These are phyloP conservation scores for Millerago galiae DNA, from an alignment of 805 yeast genomes.

Conservation along the genomic window DNA sequence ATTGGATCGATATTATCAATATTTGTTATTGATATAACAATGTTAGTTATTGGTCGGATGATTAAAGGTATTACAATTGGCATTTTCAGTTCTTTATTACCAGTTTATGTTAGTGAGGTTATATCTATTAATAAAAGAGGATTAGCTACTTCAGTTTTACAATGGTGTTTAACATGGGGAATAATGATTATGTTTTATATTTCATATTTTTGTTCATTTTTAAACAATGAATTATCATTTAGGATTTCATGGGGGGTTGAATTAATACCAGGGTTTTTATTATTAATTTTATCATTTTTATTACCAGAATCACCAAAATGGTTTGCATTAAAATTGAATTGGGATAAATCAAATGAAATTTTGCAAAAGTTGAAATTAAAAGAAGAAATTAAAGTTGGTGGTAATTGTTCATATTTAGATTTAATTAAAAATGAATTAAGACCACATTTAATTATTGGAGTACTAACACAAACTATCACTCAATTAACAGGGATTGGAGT, in stretches of 20 bases:
- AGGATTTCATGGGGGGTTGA: conserved; percentile 60
- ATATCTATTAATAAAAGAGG: conserved; percentile 43
- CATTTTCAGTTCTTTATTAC: conserved; percentile 46
- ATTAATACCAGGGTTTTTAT: conserved; percentile 43
- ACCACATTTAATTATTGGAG: conserved; percentile 32
- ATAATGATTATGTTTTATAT: conserved; percentile 50
- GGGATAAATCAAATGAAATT: conserved; percentile 31
- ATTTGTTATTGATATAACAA: conserved; percentile 31
- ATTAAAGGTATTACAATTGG: conserved; percentile 51
- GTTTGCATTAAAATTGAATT: conserved; percentile 34
- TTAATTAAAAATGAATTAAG: conserved; percentile 30
- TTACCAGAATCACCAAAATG: conserved; percentile 59
- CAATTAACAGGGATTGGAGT: conserved; percentile 41
- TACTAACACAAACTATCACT: conserved; percentile 33
- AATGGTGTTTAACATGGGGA: conserved; percentile 52
- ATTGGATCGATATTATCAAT: conserved; percentile 40
- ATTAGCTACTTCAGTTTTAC: conserved; percentile 46
- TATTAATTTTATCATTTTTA: conserved; percentile 31
- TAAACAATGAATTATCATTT: conserved; percentile 44
- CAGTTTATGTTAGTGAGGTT: conserved; percentile 50
- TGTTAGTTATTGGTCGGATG: conserved; percentile 42
- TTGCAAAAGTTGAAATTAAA: conserved; percentile 14
- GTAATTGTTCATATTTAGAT: conserved; percentile 19
- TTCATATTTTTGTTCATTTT: conserved; percentile 38
- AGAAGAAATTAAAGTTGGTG: background rate